Conservation (phyloP, 176 grass and related monocot genomes). For the Bothriochloa decipiens region DNA sequence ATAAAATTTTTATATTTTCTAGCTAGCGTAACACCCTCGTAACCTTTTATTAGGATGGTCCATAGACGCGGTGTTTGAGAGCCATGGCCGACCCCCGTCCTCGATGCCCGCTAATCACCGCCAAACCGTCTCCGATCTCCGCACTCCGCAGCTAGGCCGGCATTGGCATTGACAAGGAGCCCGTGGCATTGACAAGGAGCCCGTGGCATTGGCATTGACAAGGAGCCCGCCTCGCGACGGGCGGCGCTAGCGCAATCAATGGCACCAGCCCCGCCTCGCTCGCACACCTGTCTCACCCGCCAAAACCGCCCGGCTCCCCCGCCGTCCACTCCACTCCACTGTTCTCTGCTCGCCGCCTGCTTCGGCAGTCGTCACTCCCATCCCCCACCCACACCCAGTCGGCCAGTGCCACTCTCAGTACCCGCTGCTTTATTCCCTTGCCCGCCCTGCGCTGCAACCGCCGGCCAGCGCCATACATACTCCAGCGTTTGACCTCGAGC, state of each 20-base stretch:
- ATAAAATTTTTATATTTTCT: too few species aligned
- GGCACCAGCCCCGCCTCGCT: slow-evolving; percentile 6
- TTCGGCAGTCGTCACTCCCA: background rate
- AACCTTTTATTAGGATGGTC: background rate
- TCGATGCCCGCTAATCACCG: background rate
- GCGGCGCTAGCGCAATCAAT: slow-evolving; percentile 32
- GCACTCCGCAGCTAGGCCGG: background rate
- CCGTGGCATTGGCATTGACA: too few species aligned
- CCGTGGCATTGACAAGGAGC: too few species aligned
- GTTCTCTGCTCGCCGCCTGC: background rate
- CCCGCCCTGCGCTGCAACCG: background rate
- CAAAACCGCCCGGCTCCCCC: background rate
- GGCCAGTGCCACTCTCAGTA: too few species aligned
- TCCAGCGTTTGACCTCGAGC: slow-evolving; percentile 25
- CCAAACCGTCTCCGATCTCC: background rate
- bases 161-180: too few species aligned
- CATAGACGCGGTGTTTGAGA: background rate
- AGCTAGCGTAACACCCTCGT: too few species aligned
- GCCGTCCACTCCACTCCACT: background rate
- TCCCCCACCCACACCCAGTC: too few species aligned
- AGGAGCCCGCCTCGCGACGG: background rate
- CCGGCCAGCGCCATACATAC: background rate
- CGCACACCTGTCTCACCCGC: background rate
- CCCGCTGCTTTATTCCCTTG: background rate
- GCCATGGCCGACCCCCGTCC: too few species aligned